Conservation (phyloP, 1,139 yeast genomes). For the Suhomyces guaymorum region DNA sequence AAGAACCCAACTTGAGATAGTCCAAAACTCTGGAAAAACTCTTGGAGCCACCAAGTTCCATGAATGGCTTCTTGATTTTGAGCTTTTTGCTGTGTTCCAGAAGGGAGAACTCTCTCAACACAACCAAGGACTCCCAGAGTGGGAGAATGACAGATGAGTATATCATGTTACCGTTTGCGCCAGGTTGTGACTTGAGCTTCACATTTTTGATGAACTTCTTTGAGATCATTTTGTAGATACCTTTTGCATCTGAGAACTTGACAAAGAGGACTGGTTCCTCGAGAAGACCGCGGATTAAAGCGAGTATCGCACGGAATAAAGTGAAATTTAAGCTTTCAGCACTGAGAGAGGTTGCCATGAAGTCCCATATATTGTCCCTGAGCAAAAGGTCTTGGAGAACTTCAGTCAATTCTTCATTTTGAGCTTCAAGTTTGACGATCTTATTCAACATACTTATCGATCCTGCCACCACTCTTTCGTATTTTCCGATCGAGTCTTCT, state of each 20-base stretch:
- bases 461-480: conserved; percentile 57
- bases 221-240: conserved; percentile 45
- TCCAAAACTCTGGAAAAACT: conserved; percentile 41
- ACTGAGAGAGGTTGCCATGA: conserved; percentile 28
- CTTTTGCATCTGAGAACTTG: conserved; percentile 22
- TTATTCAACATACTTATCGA: conserved; percentile 53
- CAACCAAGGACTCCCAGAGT: conserved; percentile 48
- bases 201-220: conserved; percentile 55
- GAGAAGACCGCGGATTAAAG: conserved; percentile 31
- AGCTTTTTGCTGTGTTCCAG: conserved; percentile 16
- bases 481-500: conserved; percentile 70
- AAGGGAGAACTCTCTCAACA: conserved; percentile 36
- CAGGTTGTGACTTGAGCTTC: conserved; percentile 36
- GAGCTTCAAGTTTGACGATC: conserved; percentile 25
- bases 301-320: conserved; percentile 48
- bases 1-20: conserved; percentile 53
- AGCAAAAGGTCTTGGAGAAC: conserved; percentile 33
- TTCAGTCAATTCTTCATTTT: conserved; percentile 6
- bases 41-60: conserved; percentile 52
- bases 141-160: conserved; percentile 49
- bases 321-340: conserved; percentile 40
- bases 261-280: conserved; percentile 14
- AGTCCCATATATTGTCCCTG: conserved; percentile 48
- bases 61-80: conserved; percentile 45
- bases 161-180: conserved; percentile 34